phyloP scores from a whole-genome alignment of 1,284 basidiomycete genomes.

The Tilletiaria anomala region DNA sequence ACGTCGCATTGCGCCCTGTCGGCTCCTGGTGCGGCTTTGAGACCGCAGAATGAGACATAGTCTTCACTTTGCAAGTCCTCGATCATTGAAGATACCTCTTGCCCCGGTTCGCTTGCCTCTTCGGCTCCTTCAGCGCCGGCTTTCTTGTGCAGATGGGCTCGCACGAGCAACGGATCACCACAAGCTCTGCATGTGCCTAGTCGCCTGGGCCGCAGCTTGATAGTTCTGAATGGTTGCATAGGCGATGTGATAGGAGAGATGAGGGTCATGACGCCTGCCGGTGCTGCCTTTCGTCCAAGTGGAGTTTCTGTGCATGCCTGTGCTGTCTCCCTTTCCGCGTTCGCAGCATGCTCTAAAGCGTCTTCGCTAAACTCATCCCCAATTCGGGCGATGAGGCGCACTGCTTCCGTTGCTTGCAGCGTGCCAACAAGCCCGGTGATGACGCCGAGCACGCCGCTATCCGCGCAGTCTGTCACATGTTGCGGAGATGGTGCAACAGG shows the following conservation, averaged over 20 bases:
- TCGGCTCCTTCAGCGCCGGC: not conserved
- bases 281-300: constrained; percentile 13
- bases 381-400: constrained; percentile 47
- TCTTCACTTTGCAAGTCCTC: constrained; percentile 20
- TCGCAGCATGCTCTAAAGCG: not conserved
- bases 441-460: constrained; percentile 75
- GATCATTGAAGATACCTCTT: constrained; percentile 7
- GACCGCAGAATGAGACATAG: constrained; percentile 29
- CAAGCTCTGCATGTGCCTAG: constrained; percentile 21
- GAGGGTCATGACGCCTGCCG: constrained; percentile 50
- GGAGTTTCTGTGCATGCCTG: not conserved
- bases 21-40: constrained; percentile 2
- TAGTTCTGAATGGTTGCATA: constrained; percentile 56
- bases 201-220: constrained; percentile 53
- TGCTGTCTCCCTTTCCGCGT: not conserved
- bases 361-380: constrained; percentile 9
- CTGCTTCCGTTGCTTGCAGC: constrained; percentile 75
- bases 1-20: too few species aligned
- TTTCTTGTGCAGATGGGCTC: not conserved
- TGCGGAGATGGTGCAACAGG: constrained; percentile 44
- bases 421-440: constrained; percentile 84
- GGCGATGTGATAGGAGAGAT: constrained; percentile 54
- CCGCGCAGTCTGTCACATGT: constrained; percentile 55
- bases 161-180: constrained; percentile 18
- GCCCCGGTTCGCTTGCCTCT: not conserved